Evolutionary conservation across 495 filamentous ascomycete species (phyloP).

Genomic region (Penicilliopsis zonata): DNA sequence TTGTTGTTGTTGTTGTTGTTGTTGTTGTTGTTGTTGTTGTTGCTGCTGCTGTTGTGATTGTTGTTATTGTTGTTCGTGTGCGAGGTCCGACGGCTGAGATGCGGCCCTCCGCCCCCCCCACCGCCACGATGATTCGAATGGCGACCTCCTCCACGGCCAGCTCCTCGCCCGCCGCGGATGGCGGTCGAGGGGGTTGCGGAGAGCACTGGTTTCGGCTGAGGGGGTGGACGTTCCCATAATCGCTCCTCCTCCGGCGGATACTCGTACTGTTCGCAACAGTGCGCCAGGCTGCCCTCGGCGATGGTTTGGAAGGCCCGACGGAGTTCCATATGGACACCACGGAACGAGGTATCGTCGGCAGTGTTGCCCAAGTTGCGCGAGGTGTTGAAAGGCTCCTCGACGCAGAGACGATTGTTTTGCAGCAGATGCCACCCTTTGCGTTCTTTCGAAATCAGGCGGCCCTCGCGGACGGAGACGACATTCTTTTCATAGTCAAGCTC

Average conservation of each 20-base stretch:
- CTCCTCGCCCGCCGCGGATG: slow-evolving; percentile 37
- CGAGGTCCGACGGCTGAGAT: slow-evolving; percentile 39
- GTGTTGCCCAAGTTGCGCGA: slow-evolving; percentile 94
- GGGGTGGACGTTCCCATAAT: slow-evolving; percentile 58
- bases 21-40: no score
- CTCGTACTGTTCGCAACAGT: slow-evolving; percentile 73
- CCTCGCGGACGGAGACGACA: slow-evolving; percentile 80
- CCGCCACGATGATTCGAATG: slow-evolving; percentile 33
- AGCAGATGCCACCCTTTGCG: slow-evolving; percentile 75
- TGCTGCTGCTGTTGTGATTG: no score
- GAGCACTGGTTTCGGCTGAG: slow-evolving; percentile 48
- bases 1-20: no score
- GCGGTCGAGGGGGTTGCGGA: slow-evolving; percentile 37
- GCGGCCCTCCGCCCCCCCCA: slow-evolving; percentile 24
- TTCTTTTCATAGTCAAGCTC: slow-evolving; percentile 80
- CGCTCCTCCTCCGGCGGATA: slow-evolving; percentile 77
- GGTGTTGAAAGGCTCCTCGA: slow-evolving; percentile 94
- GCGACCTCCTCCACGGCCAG: slow-evolving; percentile 47
- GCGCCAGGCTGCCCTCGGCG: slow-evolving; percentile 58
- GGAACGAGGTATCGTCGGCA: slow-evolving; percentile 85
- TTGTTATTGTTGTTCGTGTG: no score
- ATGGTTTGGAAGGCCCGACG: slow-evolving; percentile 76
- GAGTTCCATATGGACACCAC: slow-evolving; percentile 80
- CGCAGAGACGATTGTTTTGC: slow-evolving; percentile 73
- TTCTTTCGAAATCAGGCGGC: slow-evolving; percentile 67